Conservation (phyloP, 163 green algal species). For the Prototheca cutis region DNA sequence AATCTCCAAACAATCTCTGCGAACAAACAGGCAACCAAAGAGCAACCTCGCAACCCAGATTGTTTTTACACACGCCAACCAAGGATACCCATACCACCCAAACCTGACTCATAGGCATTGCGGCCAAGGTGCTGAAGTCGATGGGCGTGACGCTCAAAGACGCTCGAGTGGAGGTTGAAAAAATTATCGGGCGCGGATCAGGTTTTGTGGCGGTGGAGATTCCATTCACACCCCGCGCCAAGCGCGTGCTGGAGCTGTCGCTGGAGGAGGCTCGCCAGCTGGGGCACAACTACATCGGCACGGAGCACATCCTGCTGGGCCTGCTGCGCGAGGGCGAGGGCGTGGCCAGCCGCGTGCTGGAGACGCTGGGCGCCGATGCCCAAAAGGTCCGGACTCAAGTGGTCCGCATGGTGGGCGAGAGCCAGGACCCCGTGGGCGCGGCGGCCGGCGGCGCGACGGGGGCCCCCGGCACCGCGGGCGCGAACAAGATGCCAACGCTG, state of each 20-base stretch:
- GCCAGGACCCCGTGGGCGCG: constrained; percentile 86
- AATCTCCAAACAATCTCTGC: too few species aligned
- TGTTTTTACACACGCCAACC: too few species aligned
- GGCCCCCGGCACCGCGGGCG: constrained; percentile 32
- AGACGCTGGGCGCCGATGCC: constrained; percentile 90
- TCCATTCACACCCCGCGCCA: constrained; percentile 97
- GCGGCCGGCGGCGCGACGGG: constrained; percentile 63
- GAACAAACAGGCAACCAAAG: too few species aligned
- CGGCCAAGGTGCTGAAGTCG: constrained; percentile 97
- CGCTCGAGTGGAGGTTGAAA: constrained; percentile 95
- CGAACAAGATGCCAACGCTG: constrained; percentile 95
- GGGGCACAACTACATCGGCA: constrained; percentile 99
- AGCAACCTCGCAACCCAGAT: too few species aligned
- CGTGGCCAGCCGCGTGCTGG: constrained; percentile 90
- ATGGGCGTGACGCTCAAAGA: constrained; percentile 99
- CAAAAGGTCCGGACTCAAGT: constrained; percentile 97
- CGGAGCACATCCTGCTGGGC: constrained; percentile 97
- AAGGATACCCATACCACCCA: too few species aligned
- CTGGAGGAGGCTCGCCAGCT: constrained; percentile 96
- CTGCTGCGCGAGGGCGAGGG: constrained; percentile 95
- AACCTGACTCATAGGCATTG: constrained; percentile 92
- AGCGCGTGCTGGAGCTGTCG: constrained; percentile 96
- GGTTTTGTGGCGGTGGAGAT: constrained; percentile 99
- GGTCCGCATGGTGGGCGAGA: constrained; percentile 98
- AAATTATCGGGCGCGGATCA: constrained; percentile 94